Evolutionary conservation across 768 basidiomycete species (phyloP), one percentile per base, ranked within the genome.

Genomic region (Psilocybe cyanescens): DNA sequence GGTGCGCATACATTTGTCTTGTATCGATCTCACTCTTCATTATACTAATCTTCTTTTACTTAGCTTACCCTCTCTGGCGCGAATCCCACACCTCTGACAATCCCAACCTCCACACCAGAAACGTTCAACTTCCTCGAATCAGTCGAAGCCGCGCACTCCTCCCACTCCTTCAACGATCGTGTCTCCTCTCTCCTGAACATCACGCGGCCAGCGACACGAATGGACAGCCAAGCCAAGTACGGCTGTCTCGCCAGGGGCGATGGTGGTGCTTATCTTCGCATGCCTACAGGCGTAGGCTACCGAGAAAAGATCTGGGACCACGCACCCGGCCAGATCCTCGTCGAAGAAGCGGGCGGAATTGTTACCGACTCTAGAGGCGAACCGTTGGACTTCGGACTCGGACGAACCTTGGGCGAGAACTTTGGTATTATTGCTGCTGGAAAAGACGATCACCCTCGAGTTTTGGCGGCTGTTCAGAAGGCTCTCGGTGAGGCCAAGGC

Each of bases 261-360:
- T 58, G 95, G 95, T 0, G 89, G 87, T 1, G 84, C 86, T 37
- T 97, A 95, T 71, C 76, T 94, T 46, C 81, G 92, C 7, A 88
- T 94, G 82, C 93, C 93, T 0, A 87, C 87, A 0, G 87, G 86
- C 4, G 78, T 84, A 3, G 91, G 88, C 2, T 98, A 99, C 73
- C 74, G 78, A 62, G 97, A 98, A 74, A 98, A 98, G 78, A 96
- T 99, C n/a, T 99, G 97, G 96, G 97, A 98, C 68, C 97, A 98
- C 70, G 95, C 97, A 0, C 86, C 93, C 0, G 97, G 97, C 0
- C 79, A 85, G 1, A 71, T 99, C 12, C 82, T 99, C 5, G 86
- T 99, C 12, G 83, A 87, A 64, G 97, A 98, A 74, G 92, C 95
- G 0, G 96, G 95, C 0, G 96, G 96, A 0, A 65, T 90, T n/a